Evolutionary conservation across 2,329 filamentous ascomycete genomes (phyloP), one percentile per base, ranked within the genome.

Genomic region (Sclerotinia subarctica): DNA sequence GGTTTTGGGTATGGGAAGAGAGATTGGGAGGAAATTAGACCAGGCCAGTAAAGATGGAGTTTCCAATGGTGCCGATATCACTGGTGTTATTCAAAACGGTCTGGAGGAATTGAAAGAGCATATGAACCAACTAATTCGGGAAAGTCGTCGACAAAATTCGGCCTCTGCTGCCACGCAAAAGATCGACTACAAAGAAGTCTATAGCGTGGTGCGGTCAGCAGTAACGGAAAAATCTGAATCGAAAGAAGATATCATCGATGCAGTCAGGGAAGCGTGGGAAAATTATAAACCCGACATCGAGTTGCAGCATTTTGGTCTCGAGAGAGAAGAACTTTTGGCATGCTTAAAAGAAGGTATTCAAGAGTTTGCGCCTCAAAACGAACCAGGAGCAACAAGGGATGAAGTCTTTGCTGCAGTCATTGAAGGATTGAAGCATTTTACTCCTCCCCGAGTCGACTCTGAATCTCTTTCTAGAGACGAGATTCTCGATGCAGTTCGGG

Each of bases 281-380:
- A 92, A 89, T 66, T 96, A 96, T 80, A 96, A 96, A 79, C 94
- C 94, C 0, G 93, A 97, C 74, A 93, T 97, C 63, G 90, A 96
- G 73, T 85, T 96, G 5, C 90, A 97, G 74, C 93, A 96, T 74
- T 91, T 96, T 70, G 94, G 94, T 2, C 82, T 98, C 0, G 94
- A 97, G 77, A 86, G 93, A 6, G 93, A 97, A 17, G 94, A 98
- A 76, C 91, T 98, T 59, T 82, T 98, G 19, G 88, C 90, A 51
- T 96, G 93, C 72, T 84, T 98, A 35, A 89, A 91, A 73, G 90
- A 97, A 80, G 94, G 94, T 0, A 84, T 98, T 0, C 88, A 91
- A 72, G 88, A 93, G 58, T 93, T 95, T 76, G 81, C 79, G 69
- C 82, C 82, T 42, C 76, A 81, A 71, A 77, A 80, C 10, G 72